A percentile compares a stretch with the other conserved stretches of the same genome.
Evolutionary conservation across 1,284 basidiomycete species (phyloP).

Genomic region (Rhizopogon hawkerae): DNA sequence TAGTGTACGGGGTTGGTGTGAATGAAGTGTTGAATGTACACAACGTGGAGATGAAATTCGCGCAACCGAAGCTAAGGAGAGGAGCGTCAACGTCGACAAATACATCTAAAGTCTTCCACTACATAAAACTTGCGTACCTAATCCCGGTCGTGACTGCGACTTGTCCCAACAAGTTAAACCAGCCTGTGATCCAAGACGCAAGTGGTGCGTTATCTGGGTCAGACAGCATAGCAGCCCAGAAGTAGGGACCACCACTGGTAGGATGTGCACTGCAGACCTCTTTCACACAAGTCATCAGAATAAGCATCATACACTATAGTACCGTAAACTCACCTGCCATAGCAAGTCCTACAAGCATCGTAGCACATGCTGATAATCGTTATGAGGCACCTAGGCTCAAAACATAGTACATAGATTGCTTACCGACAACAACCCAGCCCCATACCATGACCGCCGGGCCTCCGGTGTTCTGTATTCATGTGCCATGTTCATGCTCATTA

Average conservation of each 20-base stretch:
- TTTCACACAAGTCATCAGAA: constrained; percentile 15
- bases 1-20: constrained; percentile 46
- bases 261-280: constrained; percentile 69
- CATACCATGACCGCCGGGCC: constrained; percentile 69
- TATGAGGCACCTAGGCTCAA: neutral
- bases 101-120: neutral
- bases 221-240: constrained; percentile 68
- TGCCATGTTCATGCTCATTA: constrained; percentile 1
- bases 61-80: constrained; percentile 51
- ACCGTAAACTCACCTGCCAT: constrained; percentile 48
- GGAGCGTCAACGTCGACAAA: neutral
- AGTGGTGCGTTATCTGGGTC: constrained; percentile 45
- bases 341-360: constrained; percentile 56
- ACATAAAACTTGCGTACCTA: constrained; percentile 29
- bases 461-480: constrained; percentile 46
- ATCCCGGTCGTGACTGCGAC: constrained; percentile 72
- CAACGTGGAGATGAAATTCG: constrained; percentile 59
- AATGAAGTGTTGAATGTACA: constrained; percentile 52
- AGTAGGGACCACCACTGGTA: constrained; percentile 67
- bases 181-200: constrained; percentile 64
- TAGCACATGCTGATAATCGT: constrained; percentile 43
- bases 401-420: constrained; percentile 13
- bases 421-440: constrained; percentile 64
- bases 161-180: constrained; percentile 72
- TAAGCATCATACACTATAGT: neutral